Base-by-base conservation (phyloP, 164 flowering plant species). In the Stephania cephalantha region DNA sequence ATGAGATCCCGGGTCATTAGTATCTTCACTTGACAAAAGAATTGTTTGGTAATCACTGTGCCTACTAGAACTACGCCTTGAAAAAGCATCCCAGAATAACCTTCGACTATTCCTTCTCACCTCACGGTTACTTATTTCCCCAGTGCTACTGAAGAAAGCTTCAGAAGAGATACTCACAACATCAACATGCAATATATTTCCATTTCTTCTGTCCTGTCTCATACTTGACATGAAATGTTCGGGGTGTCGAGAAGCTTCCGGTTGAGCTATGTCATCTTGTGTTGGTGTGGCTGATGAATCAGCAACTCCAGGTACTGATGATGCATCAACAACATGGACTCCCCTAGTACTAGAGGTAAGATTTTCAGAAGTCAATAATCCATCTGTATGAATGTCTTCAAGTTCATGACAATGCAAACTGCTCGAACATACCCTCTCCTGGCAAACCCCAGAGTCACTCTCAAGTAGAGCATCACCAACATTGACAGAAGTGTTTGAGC, bases 61-160 rank as follows among this genome's bases (percentile, higher is more conserved):
- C 77, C 91, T 85, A 80, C 92, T 84, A 76, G 92, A 88, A 81
- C 84, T 81, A 42, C 86, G 88, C 78, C 96, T 87, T 78, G 94
- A 89, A 78, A 91, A 90, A 65, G 95, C 90, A 90, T 91, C 93
- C 92, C 91, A 91, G 78, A 91, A 88, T 58, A 88, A 73, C 79
- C 95, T 90, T 83, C 92, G 85, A 76, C 88, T 84, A 76, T 83
- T 87, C 76, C 89, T 82, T 81, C 94, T 88, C 68, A 82, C 85
- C n/a, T 88, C 93, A 42, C 71, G 89, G 53, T 76, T 76, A 77
- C 81, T 84, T 75, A 82, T 50, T 73, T 86, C 89, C 77, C 81
- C 76, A 70, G 76, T 73, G 73, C 77, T 81, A 79, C 79, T 71
- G 68, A 89, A 78, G 61, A 84, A 78, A 73, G 74, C 75, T 80